Base-by-base conservation (phyloP, 2,329 filamentous ascomycete species). In the Nemania sp. region DNA sequence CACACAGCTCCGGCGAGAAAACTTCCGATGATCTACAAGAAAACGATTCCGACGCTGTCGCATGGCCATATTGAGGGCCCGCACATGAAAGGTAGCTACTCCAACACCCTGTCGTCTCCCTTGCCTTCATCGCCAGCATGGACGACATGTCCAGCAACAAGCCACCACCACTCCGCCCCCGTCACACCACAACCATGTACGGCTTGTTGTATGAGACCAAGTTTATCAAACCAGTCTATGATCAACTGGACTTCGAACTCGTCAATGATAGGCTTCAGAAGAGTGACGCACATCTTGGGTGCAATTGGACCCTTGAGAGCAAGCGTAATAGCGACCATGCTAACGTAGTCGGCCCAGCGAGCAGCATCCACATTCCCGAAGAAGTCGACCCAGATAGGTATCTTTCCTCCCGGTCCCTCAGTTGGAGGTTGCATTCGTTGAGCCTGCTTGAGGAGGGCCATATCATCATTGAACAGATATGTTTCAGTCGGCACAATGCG, bases 351-450 rank as follows among this genome's bases (percentile, higher is more conserved):
- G 55, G 83, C 81, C 88, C 90, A 92, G 56, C 87, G 81, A 0
- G 78, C 74, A n/a, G 72, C 73, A 61, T 90, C 81, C 0, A 84
- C 68, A 5, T 81, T 77, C 7, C 84, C 87, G 62, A 89, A 85
- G 61, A 92, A 86, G 71, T 89, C 87, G 54, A 86, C 83, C 90
- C 90, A 93, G 54, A 91, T 81, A 0, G 90, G 90, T 3, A 91
- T 77, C 43, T 84, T 82, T 11, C 79, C 78, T 4, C 68, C 69
- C 2, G 77, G 74, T 1, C 80, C 78, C 13, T 71, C 61, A 0
- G 69, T 70, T 0, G 83, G 83, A 1, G 85, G 75, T 1, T 78
- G 77, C 25, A 73, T 69, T 2, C 63, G 54, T 6, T 66, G 66
- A 7, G 78, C 73, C 15, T 72, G 70, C 2, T 75, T 63, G 2